Conservation (phyloP, 306 rosid species). For the Rosa chinensis region DNA sequence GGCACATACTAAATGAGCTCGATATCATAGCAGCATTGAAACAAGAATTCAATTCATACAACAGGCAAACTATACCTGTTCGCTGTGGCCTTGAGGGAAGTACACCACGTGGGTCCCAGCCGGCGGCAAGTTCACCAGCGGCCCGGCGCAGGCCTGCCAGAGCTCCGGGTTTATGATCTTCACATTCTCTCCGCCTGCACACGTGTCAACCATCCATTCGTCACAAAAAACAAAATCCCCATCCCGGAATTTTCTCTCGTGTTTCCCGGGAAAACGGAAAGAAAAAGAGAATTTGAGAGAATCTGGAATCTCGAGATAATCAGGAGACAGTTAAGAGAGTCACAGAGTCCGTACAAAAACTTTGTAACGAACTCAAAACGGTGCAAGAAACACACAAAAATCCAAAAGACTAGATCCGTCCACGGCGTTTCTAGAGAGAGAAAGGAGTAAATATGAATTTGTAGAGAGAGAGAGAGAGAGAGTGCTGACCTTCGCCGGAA, state of each 20-base stretch:
- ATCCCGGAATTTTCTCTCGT: constrained; percentile 2
- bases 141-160: constrained; percentile 99
- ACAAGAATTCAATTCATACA: not conserved
- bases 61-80: constrained; percentile 38
- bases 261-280: constrained; percentile 21
- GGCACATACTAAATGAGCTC: not conserved
- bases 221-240: not conserved
- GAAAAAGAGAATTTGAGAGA: not conserved
- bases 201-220: constrained; percentile 24
- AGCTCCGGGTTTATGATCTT: constrained; percentile 77
- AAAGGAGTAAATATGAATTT: not conserved
- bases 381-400: constrained; percentile 10
- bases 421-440: constrained; percentile 4
- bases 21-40: not conserved
- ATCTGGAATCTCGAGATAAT: constrained; percentile 14
- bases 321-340: not conserved
- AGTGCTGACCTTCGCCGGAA: constrained; percentile 50
- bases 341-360: constrained; percentile 29
- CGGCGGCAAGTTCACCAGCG: constrained; percentile 80
- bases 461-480: not conserved
- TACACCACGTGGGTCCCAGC: constrained; percentile 84
- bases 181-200: constrained; percentile 46
- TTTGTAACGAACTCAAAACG: constrained; percentile 6
- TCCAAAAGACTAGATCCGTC: constrained; percentile 13
- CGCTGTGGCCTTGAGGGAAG: constrained; percentile 97